phyloP scores from a whole-genome alignment of 2,329 filamentous ascomycete species.

The Gyromitra esculenta region DNA sequence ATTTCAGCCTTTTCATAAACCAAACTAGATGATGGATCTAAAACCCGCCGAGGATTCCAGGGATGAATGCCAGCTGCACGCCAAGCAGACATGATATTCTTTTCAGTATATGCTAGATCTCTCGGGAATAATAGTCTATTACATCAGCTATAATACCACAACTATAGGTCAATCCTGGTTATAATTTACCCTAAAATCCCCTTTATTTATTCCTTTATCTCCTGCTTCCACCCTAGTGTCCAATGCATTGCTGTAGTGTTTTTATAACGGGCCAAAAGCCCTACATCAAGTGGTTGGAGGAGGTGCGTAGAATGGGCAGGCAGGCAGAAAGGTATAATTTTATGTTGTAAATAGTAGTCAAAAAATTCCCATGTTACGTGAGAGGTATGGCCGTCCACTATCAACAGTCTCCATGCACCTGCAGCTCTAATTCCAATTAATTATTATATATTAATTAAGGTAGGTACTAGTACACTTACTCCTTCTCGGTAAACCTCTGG shows the following conservation, averaged over 20 bases:
- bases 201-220: not conserved
- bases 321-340: slow-evolving; percentile 57
- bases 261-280: not conserved
- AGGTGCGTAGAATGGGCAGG: not conserved
- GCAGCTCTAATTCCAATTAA: slow-evolving; percentile 32
- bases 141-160: not conserved
- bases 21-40: not conserved
- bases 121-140: slow-evolving; percentile 1
- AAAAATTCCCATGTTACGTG: slow-evolving; percentile 60
- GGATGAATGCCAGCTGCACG: slow-evolving; percentile 12
- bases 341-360: slow-evolving; percentile 59
- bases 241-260: not conserved
- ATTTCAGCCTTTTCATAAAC: not conserved
- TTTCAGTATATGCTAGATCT: not conserved
- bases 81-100: slow-evolving; percentile 6
- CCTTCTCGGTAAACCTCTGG: not conserved
- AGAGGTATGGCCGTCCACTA: slow-evolving; percentile 61
- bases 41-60: slow-evolving; percentile 10
- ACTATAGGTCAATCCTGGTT: not conserved
- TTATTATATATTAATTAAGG: not conserved
- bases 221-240: not conserved
- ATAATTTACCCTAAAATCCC: not conserved
- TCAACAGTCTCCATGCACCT: slow-evolving; percentile 59
- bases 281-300: not conserved
- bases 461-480: not conserved